Conservation (phyloP, 495 filamentous ascomycete species). For the Glonium stellatum region DNA sequence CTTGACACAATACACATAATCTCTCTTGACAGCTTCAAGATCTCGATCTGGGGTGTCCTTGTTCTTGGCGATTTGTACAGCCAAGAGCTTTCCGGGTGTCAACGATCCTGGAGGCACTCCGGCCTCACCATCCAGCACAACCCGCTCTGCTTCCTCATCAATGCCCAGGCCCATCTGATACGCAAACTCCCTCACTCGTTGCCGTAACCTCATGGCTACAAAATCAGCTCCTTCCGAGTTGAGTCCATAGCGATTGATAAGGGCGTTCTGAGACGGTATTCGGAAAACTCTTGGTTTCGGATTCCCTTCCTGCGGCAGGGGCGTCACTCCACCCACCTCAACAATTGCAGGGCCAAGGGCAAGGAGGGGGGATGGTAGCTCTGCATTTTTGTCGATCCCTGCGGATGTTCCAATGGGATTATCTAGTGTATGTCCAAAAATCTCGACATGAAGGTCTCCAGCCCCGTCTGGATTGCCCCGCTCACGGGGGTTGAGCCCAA, state of each 20-base stretch:
- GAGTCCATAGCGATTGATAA: constrained; percentile 94
- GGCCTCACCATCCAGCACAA: constrained; percentile 64
- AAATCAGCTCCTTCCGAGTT: constrained; percentile 84
- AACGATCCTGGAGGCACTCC: constrained; percentile 67
- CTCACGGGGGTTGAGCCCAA: constrained; percentile 66
- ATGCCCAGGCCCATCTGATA: constrained; percentile 58
- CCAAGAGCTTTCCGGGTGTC: constrained; percentile 63
- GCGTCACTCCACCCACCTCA: constrained; percentile 87
- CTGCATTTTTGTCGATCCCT: constrained; percentile 88
- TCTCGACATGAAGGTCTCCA: constrained; percentile 48
- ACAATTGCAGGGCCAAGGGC: constrained; percentile 75
- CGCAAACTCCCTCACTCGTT: constrained; percentile 71
- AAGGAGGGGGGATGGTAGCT: constrained; percentile 75
- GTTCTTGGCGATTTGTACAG: constrained; percentile 98
- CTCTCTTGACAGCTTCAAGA: constrained; percentile 70
- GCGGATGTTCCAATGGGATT: constrained; percentile 91
- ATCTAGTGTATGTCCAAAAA: constrained; percentile 70
- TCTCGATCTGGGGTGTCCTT: constrained; percentile 78
- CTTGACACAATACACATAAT: constrained; percentile 83
- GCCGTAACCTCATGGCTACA: constrained; percentile 71
- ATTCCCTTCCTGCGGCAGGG: constrained; percentile 78
- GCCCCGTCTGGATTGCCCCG: constrained; percentile 49
- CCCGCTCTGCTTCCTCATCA: constrained; percentile 55
- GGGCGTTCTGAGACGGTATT: constrained; percentile 66
- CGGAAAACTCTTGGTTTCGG: constrained; percentile 81